Conservation (phyloP, 768 basidiomycete genomes). For the Phaffia tasmanica region DNA sequence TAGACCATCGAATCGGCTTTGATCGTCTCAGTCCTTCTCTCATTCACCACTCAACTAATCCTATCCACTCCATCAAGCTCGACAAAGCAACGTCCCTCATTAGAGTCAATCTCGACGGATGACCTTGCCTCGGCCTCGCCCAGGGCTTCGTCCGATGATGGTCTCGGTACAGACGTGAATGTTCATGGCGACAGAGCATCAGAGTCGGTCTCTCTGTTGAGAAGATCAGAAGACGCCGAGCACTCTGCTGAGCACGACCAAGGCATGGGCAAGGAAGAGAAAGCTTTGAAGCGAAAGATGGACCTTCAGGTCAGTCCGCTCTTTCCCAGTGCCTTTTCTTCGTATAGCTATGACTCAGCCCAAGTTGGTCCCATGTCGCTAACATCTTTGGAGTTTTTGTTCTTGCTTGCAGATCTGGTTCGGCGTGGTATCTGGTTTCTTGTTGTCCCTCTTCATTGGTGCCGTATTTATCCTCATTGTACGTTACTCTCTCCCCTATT, state of each 20-base stretch:
- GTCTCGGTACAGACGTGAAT: neutral
- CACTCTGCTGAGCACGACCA: neutral
- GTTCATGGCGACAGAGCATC: neutral
- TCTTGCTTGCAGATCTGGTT: slow-evolving; percentile 20
- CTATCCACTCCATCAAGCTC: slow-evolving; percentile 11
- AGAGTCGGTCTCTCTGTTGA: neutral
- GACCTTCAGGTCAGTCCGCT: slow-evolving; percentile 12
- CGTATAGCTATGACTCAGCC: neutral
- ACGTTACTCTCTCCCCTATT: neutral
- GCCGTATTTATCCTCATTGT: slow-evolving; percentile 15
- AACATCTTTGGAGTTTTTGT: neutral
- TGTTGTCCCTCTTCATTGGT: slow-evolving; percentile 13
- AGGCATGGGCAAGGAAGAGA: slow-evolving; percentile 1
- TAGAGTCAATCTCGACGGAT: slow-evolving; percentile 3
- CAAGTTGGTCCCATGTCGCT: neutral
- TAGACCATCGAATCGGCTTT: slow-evolving; percentile 21
- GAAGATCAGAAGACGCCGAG: neutral
- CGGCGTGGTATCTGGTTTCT: slow-evolving; percentile 17
- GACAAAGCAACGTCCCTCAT: neutral
- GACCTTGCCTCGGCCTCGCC: slow-evolving; percentile 4
- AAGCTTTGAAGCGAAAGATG: slow-evolving; percentile 19
- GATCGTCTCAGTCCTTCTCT: slow-evolving; percentile 24
- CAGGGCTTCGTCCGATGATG: neutral
- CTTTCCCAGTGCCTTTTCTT: neutral
- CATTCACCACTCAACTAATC: slow-evolving; percentile 23